Evolutionary conservation across 2,329 filamentous ascomycete species (phyloP), one percentile per base, ranked within the genome.

Genomic region (Chaetomium sp.): DNA sequence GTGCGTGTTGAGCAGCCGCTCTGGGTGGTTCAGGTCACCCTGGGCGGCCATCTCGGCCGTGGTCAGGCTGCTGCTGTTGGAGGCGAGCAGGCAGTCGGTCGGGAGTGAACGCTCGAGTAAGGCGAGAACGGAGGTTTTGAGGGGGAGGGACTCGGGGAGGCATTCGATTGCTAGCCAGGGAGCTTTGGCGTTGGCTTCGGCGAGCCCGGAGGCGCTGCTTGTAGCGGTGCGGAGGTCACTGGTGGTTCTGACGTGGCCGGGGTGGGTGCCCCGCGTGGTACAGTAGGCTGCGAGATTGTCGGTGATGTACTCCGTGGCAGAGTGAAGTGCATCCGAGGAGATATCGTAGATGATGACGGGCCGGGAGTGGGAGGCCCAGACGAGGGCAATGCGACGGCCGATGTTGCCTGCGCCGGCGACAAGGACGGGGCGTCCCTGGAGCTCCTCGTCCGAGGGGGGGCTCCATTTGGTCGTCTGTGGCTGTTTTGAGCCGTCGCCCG

Each of bases 321-420:
- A 63, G 10, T 54, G 41, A 9, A 68, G 61, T 0, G 62, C 65
- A 4, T 61, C 57, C 3, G 53, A 42, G 6, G 63, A 63, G 14
- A 59, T 59, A 59, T 69, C 67, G 53, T 68, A 65, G 52, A 69
- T 49, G 14, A 65, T 62, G 4, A 69, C 67, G 3, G 66, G 59
- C 47, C 69, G 53, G 41, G 52, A 27, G 60, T 66, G 58, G 61
- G 71, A 61, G 61, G 64, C 52, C 67, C 57, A 64, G 59, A 71
- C 46, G n/a, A 63, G 59, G 62, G 70, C 72, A 3, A 74, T 64
- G 6, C 72, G 70, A 9, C 71, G 66, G 38, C 73, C 73, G 1
- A 74, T 65, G 32, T 73, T 70, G 9, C 73, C 73, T 2, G 69
- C 72, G 1, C 73, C 73, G 27, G 74, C 63, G n/a, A 75, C 62